phyloP scores from a whole-genome alignment of 2,329 filamentous ascomycete genomes.

The Cryphonectria carpinicola region DNA sequence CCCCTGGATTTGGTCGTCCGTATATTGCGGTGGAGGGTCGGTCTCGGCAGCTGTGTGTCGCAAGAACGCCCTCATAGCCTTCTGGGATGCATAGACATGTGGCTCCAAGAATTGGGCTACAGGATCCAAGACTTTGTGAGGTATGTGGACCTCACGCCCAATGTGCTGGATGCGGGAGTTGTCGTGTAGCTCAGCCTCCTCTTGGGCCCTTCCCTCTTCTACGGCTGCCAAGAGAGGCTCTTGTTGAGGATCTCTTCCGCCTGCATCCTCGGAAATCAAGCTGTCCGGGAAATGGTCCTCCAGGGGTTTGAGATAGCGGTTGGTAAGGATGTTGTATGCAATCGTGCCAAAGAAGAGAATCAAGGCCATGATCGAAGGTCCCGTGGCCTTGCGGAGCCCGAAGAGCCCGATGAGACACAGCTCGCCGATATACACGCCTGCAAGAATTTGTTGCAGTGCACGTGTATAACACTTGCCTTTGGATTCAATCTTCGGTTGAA shows the following conservation, averaged over 20 bases:
- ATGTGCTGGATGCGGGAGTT: conserved; percentile 22
- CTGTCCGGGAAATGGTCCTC: conserved; percentile 28
- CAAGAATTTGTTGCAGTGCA: conserved; percentile 83
- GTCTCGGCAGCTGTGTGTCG: conserved; percentile 23
- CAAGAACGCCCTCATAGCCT: conserved; percentile 26
- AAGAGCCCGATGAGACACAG: conserved; percentile 83
- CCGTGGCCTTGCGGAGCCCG: conserved; percentile 50
- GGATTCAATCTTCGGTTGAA: conserved; percentile 77
- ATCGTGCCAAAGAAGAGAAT: conserved; percentile 23
- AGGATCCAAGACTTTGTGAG: conserved; percentile 20
- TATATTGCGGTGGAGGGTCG: conserved; percentile 24
- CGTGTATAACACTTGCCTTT: conserved; percentile 87
- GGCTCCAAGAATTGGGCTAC: conserved; percentile 27
- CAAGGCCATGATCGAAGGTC: conserved; percentile 20
- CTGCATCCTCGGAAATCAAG: conserved; percentile 3
- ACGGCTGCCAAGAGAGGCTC: conserved; percentile 22
- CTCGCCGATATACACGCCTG: conserved; percentile 79
- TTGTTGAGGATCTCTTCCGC: conserved; percentile 17
- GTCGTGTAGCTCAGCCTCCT: conserved; percentile 15
- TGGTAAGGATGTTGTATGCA: conserved; percentile 23
- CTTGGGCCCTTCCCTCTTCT: conserved; percentile 22
- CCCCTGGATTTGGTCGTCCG: conserved; percentile 20
- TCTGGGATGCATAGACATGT: conserved; percentile 26
- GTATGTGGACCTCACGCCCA: conserved; percentile 22
- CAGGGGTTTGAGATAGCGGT: conserved; percentile 26